Conservation (phyloP, 371 early-diverging fungal species). For the Rhizomucor miehei region DNA sequence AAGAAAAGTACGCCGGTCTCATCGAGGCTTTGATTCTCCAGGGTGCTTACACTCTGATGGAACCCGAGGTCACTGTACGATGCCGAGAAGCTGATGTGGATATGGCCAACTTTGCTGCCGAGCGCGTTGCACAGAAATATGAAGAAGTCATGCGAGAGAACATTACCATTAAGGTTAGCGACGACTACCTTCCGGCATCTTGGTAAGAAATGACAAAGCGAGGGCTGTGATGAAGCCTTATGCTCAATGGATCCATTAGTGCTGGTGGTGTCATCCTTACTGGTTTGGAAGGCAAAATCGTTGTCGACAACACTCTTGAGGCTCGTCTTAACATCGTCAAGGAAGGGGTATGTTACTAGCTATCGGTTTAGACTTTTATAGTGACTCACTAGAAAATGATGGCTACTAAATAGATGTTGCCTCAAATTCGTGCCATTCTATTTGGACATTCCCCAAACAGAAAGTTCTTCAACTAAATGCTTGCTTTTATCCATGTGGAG, state of each 20-base stretch:
- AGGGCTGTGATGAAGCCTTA: neutral
- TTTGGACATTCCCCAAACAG: slow-evolving; percentile 90
- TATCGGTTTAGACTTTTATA: too few relatives aligned
- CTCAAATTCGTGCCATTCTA: slow-evolving; percentile 83
- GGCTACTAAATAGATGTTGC: slow-evolving; percentile 85
- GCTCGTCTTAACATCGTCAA: slow-evolving; percentile 80
- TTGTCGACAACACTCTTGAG: slow-evolving; percentile 87
- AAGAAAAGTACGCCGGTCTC: slow-evolving; percentile 54
- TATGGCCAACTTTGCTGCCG: slow-evolving; percentile 58
- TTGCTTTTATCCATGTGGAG: too few relatives aligned
- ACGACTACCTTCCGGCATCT: slow-evolving; percentile 49
- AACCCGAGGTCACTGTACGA: slow-evolving; percentile 65
- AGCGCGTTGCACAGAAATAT: slow-evolving; percentile 58
- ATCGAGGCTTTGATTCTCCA: slow-evolving; percentile 76
- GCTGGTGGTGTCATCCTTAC: slow-evolving; percentile 91
- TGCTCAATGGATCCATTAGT: slow-evolving; percentile 26
- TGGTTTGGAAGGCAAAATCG: slow-evolving; percentile 76
- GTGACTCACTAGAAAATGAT: too few relatives aligned
- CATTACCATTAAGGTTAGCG: slow-evolving; percentile 55
- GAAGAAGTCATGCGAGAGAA: slow-evolving; percentile 52
- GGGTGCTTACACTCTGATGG: slow-evolving; percentile 84
- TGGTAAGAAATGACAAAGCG: slow-evolving; percentile 19
- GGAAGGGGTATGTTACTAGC: slow-evolving; percentile 50
- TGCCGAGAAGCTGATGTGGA: slow-evolving; percentile 74
- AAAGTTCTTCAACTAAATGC: slow-evolving; percentile 83